Conservation (phyloP, 345 rosid genomes). For the Aquilaria malaccensis region DNA sequence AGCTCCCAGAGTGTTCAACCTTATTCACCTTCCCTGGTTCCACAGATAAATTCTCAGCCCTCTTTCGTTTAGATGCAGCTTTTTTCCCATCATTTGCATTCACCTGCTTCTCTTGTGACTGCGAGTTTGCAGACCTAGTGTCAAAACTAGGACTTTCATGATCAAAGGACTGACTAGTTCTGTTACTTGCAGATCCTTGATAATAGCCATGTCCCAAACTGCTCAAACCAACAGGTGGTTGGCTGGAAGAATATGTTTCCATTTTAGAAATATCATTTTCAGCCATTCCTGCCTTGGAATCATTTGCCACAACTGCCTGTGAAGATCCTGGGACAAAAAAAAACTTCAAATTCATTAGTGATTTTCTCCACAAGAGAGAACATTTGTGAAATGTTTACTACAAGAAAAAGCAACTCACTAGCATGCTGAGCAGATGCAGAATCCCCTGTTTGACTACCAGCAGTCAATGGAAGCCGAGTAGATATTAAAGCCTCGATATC, state of each 20-base stretch:
- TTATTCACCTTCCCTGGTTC: slow-evolving; percentile 64
- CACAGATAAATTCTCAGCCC: slow-evolving; percentile 54
- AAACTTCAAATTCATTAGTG: slow-evolving; percentile 9
- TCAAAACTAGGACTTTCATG: slow-evolving; percentile 95
- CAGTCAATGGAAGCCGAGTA: slow-evolving; percentile 56
- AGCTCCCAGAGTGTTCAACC: slow-evolving; percentile 44
- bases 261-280: slow-evolving; percentile 64
- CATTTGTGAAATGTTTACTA: neutral
- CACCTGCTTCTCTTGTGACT: slow-evolving; percentile 62
- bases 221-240: slow-evolving; percentile 65
- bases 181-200: slow-evolving; percentile 66
- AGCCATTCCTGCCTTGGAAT: slow-evolving; percentile 40
- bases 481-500: slow-evolving; percentile 87
- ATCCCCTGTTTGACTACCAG: slow-evolving; percentile 73
- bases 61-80: slow-evolving; percentile 63
- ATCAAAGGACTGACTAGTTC: slow-evolving; percentile 68
- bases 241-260: slow-evolving; percentile 54
- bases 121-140: slow-evolving; percentile 73
- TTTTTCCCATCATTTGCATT: slow-evolving; percentile 53
- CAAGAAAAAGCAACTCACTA: slow-evolving; percentile 36
- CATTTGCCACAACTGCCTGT: slow-evolving; percentile 47
- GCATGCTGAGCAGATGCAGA: slow-evolving; percentile 52
- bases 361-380: neutral
- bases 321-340: slow-evolving; percentile 53
- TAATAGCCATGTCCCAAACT: slow-evolving; percentile 55